These are phyloP conservation scores for Scedosporium apiospermum DNA, from an alignment of 2,329 filamentous ascomycete species.

Conservation along the genomic window DNA sequence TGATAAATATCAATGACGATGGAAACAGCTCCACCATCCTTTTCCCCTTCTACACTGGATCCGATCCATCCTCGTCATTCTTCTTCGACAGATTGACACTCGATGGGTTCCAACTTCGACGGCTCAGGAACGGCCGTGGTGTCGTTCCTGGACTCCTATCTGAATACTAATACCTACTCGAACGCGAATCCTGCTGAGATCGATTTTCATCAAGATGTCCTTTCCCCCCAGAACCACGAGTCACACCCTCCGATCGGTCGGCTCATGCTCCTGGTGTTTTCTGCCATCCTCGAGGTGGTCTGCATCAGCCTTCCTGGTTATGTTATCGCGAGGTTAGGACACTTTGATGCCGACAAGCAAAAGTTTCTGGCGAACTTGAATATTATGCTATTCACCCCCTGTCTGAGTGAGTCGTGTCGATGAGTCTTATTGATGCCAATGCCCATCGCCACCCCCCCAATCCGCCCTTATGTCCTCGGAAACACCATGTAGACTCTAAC, in stretches of 20 bases:
- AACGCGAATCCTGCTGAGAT: background rate
- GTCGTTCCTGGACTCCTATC: background rate
- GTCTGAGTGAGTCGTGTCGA: constrained; percentile 59
- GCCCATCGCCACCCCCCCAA: background rate
- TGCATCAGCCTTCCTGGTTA: constrained; percentile 93
- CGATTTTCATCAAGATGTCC: background rate
- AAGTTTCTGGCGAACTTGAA: constrained; percentile 97
- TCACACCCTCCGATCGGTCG: constrained; percentile 58
- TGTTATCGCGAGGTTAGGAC: constrained; percentile 77
- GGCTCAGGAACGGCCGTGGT: background rate
- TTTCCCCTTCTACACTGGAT: background rate
- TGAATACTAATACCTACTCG: background rate
- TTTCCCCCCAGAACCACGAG: constrained; percentile 23
- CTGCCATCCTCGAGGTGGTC: constrained; percentile 89
- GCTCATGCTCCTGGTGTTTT: constrained; percentile 76
- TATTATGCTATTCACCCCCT: constrained; percentile 92
- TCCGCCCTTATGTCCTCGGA: background rate
- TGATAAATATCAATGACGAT: background rate
- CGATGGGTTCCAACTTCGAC: background rate
- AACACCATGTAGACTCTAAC: background rate
- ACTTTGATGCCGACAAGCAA: constrained; percentile 92
- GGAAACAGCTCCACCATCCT: background rate
- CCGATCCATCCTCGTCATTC: background rate
- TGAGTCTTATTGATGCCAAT: background rate
- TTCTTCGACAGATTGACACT: background rate